Evolutionary conservation across 2,329 filamentous ascomycete species (phyloP).

Genomic region (Fulvia fulva): DNA sequence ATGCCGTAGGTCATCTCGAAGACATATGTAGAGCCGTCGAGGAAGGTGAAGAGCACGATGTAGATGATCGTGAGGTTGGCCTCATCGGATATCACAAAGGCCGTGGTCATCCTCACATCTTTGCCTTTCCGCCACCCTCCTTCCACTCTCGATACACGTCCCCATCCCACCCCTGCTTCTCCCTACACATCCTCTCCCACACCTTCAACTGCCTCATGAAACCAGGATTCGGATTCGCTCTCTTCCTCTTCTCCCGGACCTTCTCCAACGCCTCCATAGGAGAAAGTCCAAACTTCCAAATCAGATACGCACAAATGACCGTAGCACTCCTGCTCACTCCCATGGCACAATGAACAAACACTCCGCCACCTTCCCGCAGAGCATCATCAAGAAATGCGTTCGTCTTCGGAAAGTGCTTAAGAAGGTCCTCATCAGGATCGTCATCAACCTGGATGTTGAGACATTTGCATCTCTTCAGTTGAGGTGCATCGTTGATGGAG

Average conservation of each 20-base stretch:
- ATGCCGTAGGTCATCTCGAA: constrained; percentile 49
- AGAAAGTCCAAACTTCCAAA: constrained; percentile 51
- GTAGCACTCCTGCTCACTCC: constrained; percentile 88
- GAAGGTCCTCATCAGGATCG: constrained; percentile 76
- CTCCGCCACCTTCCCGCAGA: constrained; percentile 55
- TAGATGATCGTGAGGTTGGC: constrained; percentile 48
- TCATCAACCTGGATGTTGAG: constrained; percentile 71
- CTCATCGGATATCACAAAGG: too few relatives aligned
- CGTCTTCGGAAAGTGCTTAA: constrained; percentile 64
- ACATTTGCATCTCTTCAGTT: constrained; percentile 19
- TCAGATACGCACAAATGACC: constrained; percentile 75
- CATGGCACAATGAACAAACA: constrained; percentile 78
- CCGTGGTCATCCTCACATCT: neutral
- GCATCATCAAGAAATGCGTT: constrained; percentile 78
- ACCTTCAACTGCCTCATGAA: constrained; percentile 84
- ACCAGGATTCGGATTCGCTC: constrained; percentile 80
- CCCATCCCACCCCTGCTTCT: constrained; percentile 20
- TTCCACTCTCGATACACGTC: constrained; percentile 3
- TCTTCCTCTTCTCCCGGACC: constrained; percentile 64
- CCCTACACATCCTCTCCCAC: constrained; percentile 68
- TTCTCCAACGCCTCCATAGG: constrained; percentile 62
- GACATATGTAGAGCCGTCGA: constrained; percentile 51
- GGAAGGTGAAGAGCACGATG: constrained; percentile 53
- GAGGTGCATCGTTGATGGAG: constrained; percentile 45
- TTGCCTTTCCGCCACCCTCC: neutral